A percentile compares a stretch with the other conserved stretches of the same genome.
Evolutionary conservation across 2,329 filamentous ascomycete species (phyloP).

Genomic region (Trichophaea hybrida): DNA sequence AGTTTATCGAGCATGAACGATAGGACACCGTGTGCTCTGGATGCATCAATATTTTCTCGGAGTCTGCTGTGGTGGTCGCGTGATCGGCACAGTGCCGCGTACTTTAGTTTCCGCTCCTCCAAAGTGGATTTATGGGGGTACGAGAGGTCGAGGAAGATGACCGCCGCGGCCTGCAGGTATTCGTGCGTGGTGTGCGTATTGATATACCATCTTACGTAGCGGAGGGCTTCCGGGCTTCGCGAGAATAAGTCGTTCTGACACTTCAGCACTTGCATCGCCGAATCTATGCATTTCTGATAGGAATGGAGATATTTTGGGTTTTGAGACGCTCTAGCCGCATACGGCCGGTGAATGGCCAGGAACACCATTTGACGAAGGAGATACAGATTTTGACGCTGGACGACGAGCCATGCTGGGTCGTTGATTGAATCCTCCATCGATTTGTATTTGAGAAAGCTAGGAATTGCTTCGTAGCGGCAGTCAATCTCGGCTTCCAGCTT

Average conservation of each 20-base stretch:
- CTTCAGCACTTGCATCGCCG: conserved; percentile 64
- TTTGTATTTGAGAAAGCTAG: conserved; percentile 64
- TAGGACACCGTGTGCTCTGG: conserved; percentile 70
- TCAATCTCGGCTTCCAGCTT: conserved; percentile 47
- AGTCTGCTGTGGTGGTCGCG: conserved; percentile 67
- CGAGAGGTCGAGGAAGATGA: conserved; percentile 25
- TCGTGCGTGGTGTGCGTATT: conserved; percentile 35
- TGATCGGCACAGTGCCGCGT: conserved; percentile 56
- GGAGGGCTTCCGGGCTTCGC: conserved; percentile 57
- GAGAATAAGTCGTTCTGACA: conserved; percentile 62
- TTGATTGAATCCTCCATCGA: conserved; percentile 57
- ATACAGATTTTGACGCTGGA: conserved; percentile 72
- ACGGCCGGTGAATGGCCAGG: conserved; percentile 78
- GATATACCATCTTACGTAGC: conserved; percentile 57
- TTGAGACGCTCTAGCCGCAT: conserved; percentile 60
- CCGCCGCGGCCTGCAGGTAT: conserved; percentile 26
- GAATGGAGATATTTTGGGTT: conserved; percentile 64
- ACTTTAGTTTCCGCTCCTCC: conserved; percentile 58
- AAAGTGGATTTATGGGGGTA: conserved; percentile 5
- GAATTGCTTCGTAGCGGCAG: conserved; percentile 51
- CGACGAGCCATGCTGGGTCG: conserved; percentile 54
- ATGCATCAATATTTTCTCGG: conserved; percentile 69
- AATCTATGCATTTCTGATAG: conserved; percentile 73
- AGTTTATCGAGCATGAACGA: conserved; percentile 74
- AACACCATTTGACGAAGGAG: conserved; percentile 79